Base-by-base conservation (phyloP, 2,329 filamentous ascomycete genomes). In the Sarocladium strictum region DNA sequence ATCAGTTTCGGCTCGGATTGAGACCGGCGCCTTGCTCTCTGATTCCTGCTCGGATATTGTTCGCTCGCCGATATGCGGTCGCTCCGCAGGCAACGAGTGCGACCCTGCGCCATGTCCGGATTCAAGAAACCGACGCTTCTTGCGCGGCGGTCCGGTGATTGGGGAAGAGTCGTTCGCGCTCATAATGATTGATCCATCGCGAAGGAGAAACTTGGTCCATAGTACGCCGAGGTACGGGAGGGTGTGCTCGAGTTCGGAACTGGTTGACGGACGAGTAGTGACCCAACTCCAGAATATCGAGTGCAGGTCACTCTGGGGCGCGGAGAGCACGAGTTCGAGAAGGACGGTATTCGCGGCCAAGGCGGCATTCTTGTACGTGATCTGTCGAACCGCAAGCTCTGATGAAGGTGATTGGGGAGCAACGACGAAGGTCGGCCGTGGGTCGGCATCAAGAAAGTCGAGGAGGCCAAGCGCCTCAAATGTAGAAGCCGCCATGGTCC, bases 241-340 rank as follows among this genome's bases (percentile, higher is more conserved):
- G 6, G 67, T 64, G 27, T 64, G 62, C 11, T 67, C 21, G 33
- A 43, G 23, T 24, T 27, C 38, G n/a, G 27, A 19, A n/a, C 24
- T 38, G 14, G 53, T 27, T 10, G 59, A 43, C 15, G 56, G 60
- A 17, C 58, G 58, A 53, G 57, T 64, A 6, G 60, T 65, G 35
- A 73, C 65, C 72, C 72, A 75, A 37, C 64, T 62, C 72, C 72
- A 73, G 50, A 75, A 73, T 3, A 61, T 62, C 11, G 62, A 64
- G 49, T 71, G 63, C 11, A 58, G 58, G 23, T 60, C 64, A 58
- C 65, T 63, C 45, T 63, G 56, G 14, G 64, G 62, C 15, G 68
- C 58, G 14, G 66, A 62, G 57, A 61, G 47, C 32, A 73, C 59
- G 9, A 62, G 64, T 14, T 66, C 62, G 47, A 67, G 61, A 14